phyloP scores from a whole-genome alignment of 2,329 filamentous ascomycete genomes.

The Colletotrichum endophyticum region DNA sequence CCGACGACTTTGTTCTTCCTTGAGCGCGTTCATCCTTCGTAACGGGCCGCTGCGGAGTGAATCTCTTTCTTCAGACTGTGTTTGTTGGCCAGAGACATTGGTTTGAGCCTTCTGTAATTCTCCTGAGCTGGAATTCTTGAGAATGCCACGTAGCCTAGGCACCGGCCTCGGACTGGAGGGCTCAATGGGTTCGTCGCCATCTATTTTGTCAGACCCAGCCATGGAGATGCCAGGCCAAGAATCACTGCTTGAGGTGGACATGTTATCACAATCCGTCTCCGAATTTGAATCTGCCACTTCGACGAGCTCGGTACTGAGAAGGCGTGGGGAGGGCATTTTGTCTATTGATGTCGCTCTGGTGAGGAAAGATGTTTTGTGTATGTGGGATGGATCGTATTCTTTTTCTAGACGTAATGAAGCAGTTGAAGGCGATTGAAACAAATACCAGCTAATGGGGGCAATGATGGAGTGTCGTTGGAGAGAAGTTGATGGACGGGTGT shows the following conservation, averaged over 20 bases:
- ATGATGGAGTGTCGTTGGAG: neutral
- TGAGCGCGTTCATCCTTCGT: neutral
- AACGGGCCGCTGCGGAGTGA: neutral
- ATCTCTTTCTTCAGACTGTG: neutral
- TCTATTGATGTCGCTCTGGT: neutral
- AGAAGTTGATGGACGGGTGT: neutral
- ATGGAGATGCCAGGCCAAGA: neutral
- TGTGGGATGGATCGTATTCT: neutral
- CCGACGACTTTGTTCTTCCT: neutral
- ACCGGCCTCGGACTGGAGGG: neutral
- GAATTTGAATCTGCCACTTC: neutral
- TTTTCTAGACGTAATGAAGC: neutral
- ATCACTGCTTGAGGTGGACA: neutral
- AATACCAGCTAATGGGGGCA: neutral
- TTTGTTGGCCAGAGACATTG: neutral
- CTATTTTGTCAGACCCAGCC: neutral
- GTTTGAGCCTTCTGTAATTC: neutral
- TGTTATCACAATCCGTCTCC: neutral
- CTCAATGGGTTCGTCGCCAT: neutral
- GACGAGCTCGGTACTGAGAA: neutral
- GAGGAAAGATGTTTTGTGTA: neutral
- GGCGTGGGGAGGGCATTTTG: neutral
- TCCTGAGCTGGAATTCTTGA: neutral
- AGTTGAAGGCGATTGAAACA: neutral
- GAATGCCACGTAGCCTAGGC: neutral